Base-by-base conservation (phyloP, 495 filamentous ascomycete genomes). In the Chlorociboria aeruginascens region DNA sequence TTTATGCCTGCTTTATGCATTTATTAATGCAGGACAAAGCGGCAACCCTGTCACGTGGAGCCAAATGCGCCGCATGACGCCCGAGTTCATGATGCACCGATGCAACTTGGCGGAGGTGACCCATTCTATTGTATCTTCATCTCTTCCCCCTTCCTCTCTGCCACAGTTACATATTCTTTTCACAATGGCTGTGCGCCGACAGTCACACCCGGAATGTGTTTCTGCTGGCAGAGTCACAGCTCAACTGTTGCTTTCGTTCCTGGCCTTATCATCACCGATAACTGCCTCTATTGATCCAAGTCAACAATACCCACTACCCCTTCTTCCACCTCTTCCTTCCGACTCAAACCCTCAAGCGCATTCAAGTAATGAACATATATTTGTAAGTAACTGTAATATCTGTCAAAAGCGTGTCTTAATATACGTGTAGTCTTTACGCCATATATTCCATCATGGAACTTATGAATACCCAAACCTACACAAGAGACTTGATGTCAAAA, bases 371-470 rank as follows among this genome's bases (percentile, higher is more conserved):
- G 58, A 65, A 41, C 49, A 54, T 54, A 9, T 49, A 32, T 53
- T 60, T 36, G 39, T 50, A 38, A 8, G 48, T 35, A n/a, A 16
- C 9, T n/a, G 8, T 34, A 28, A 35, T 8, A 34, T 43, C 8
- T 7, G 14, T 34, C 29, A 4, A 25, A 4, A 25, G 20, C 20
- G 20, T 25, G 20, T 25, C 46, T 34, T 29, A 40, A 48, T 47
- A 40, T 35, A 40, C 20, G 20, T 30, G 44, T 63, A 92, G 82
- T 83, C 77, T 7, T 72, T 98, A 50, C 81, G 85, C 52, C 92
- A 97, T 64, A 79, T 97, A 45, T 88, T 86, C 65, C 88, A 92
- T 57, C 90, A 95, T 61, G 92, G 88, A 6, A 80, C 83, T 41
- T 58, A 77, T 61, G 66, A 77, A 53, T 74, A 94, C 51, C 86